Conservation (phyloP, 2,329 filamentous ascomycete genomes). For the Clarireedia monteithiana region DNA sequence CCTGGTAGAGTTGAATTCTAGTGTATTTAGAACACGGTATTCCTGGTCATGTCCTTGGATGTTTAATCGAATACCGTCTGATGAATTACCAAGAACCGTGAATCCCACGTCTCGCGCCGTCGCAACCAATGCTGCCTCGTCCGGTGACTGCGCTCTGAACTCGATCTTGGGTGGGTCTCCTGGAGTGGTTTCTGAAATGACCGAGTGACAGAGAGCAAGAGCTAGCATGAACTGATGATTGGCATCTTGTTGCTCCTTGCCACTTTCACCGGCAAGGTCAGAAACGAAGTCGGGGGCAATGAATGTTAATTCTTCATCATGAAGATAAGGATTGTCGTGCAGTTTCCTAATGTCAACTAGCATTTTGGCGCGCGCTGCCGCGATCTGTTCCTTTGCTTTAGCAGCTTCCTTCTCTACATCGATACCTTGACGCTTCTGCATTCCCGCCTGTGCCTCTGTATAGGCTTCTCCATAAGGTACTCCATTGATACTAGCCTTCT, state of each 20-base stretch:
- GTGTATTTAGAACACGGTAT: constrained; percentile 84
- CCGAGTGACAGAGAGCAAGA: constrained; percentile 91
- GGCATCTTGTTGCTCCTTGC: constrained; percentile 65
- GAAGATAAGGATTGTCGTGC: constrained; percentile 83
- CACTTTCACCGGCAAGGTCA: constrained; percentile 72
- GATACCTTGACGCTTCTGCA: constrained; percentile 86
- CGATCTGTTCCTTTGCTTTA: constrained; percentile 69
- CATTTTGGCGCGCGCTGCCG: constrained; percentile 65
- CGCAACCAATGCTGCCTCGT: constrained; percentile 88
- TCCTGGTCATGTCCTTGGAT: constrained; percentile 77
- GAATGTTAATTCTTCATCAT: constrained; percentile 86
- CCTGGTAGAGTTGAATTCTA: constrained; percentile 94
- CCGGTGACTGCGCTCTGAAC: constrained; percentile 95
- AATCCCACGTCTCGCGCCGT: constrained; percentile 95
- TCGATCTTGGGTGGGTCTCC: constrained; percentile 87
- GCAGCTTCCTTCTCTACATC: constrained; percentile 76
- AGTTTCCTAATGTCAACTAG: constrained; percentile 65
- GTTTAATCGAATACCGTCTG: constrained; percentile 78
- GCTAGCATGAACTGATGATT: constrained; percentile 91
- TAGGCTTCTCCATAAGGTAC: constrained; percentile 95
- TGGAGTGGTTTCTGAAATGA: constrained; percentile 82
- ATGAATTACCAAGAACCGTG: constrained; percentile 74
- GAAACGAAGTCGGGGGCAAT: constrained; percentile 82
- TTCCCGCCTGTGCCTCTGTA: constrained; percentile 91
- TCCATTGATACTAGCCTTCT: constrained; percentile 96